Evolutionary conservation across 2,329 filamentous ascomycete species (phyloP).

Genomic region (Hypoxylon sp.): DNA sequence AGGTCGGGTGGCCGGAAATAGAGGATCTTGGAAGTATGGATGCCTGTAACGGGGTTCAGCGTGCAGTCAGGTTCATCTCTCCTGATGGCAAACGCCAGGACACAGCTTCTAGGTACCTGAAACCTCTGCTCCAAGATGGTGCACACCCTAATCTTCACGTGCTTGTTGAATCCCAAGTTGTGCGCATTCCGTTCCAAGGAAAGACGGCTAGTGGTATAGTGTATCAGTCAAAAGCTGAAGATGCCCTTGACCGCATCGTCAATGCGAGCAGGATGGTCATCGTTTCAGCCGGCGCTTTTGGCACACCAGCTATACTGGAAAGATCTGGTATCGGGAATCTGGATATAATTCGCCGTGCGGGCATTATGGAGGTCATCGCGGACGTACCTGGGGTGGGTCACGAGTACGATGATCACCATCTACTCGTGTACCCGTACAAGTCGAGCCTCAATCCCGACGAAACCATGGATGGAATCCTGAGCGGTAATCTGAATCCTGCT

Average conservation of each 20-base stretch:
- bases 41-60: conserved; percentile 47
- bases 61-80: conserved; percentile 32
- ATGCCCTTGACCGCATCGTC: background rate
- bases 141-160: conserved; percentile 67
- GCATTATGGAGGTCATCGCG: conserved; percentile 51
- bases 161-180: conserved; percentile 65
- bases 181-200: conserved; percentile 33
- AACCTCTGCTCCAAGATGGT: conserved; percentile 62
- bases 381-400: conserved; percentile 62
- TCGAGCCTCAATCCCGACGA: conserved; percentile 12
- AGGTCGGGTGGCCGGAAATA: conserved; percentile 66
- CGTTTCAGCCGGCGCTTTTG: conserved; percentile 57
- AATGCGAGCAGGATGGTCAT: conserved; percentile 58
- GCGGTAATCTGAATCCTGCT: background rate
- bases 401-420: conserved; percentile 65
- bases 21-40: conserved; percentile 68
- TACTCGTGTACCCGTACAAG: conserved; percentile 64
- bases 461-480: conserved; percentile 11
- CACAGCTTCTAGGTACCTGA: conserved; percentile 65
- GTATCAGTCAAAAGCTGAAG: conserved; percentile 50
- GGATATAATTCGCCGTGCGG: conserved; percentile 59
- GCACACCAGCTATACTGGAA: conserved; percentile 63
- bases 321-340: conserved; percentile 65
- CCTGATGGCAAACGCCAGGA: conserved; percentile 66
- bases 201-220: conserved; percentile 38